These are phyloP conservation scores for Pichia sp. DNA, from an alignment of 1,139 yeast species.

Conservation along the genomic window DNA sequence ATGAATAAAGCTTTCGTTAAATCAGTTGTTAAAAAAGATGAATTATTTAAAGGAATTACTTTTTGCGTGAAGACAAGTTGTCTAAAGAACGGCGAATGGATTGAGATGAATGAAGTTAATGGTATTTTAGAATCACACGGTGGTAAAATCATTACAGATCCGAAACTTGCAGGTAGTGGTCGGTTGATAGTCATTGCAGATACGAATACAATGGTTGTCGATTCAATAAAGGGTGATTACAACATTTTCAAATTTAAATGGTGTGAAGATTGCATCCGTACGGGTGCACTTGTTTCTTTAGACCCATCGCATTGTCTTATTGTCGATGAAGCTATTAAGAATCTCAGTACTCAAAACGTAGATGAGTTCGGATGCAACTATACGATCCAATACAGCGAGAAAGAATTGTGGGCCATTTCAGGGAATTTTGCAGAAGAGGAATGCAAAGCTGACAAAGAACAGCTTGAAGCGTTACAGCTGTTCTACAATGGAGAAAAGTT, in stretches of 20 bases:
- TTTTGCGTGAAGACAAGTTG: constrained; percentile 36
- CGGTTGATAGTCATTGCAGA: constrained; percentile 46
- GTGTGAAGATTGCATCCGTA: constrained; percentile 63
- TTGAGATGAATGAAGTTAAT: constrained; percentile 35
- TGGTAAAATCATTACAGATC: constrained; percentile 37
- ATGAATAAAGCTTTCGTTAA: constrained; percentile 17
- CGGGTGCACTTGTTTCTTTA: constrained; percentile 43
- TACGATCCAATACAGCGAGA: constrained; percentile 31
- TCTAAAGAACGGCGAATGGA: constrained; percentile 28
- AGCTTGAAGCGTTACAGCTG: constrained; percentile 1
- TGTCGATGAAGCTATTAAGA: constrained; percentile 33
- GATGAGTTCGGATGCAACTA: constrained; percentile 61
- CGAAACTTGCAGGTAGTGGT: constrained; percentile 19
- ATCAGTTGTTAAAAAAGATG: constrained; percentile 12
- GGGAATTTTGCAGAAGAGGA: constrained; percentile 9
- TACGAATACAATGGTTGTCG: constrained; percentile 45
- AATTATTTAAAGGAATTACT: constrained; percentile 35
- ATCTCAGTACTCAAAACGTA: constrained; percentile 31
- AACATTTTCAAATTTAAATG: constrained; percentile 69
- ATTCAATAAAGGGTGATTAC: constrained; percentile 42
- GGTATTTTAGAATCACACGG: constrained; percentile 47
- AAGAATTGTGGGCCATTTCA: constrained; percentile 36
- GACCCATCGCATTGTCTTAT: constrained; percentile 59
- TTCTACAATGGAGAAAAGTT: constrained; percentile 2
- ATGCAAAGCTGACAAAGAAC: not conserved